phyloP scores from a whole-genome alignment of 2,329 filamentous ascomycete genomes.

The Trichophyton rubrum region DNA sequence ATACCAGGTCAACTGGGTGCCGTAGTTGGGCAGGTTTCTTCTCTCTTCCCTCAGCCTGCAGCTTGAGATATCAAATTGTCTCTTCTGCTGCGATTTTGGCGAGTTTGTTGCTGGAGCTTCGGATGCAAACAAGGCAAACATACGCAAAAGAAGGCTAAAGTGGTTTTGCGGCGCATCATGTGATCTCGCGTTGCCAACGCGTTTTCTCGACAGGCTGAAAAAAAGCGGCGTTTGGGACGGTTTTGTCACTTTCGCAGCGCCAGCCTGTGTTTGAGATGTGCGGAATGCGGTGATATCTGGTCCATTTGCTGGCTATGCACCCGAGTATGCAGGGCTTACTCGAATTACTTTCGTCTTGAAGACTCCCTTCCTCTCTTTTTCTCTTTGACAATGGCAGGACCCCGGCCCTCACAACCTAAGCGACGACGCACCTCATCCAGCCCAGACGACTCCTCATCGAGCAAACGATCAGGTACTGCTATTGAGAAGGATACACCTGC shows the following conservation, averaged over 20 bases:
- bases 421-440: background rate
- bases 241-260: no score
- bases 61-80: background rate
- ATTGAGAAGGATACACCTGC: background rate
- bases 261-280: no score
- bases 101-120: background rate
- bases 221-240: background rate
- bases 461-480: background rate
- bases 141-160: background rate
- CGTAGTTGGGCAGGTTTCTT: background rate
- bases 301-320: background rate
- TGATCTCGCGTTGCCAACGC: conserved; percentile 1
- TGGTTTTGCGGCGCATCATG: background rate
- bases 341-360: background rate
- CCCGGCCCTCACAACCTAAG: background rate
- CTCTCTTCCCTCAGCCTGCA: background rate
- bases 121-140: background rate
- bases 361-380: background rate
- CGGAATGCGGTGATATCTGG: background rate
- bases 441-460: background rate
- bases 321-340: background rate
- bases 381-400: background rate
- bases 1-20: background rate
- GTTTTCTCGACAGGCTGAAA: background rate
- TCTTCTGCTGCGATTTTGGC: background rate